These are phyloP conservation scores for Penicillium dipodomyicola DNA, from an alignment of 495 filamentous ascomycete genomes.

Conservation along the genomic window DNA sequence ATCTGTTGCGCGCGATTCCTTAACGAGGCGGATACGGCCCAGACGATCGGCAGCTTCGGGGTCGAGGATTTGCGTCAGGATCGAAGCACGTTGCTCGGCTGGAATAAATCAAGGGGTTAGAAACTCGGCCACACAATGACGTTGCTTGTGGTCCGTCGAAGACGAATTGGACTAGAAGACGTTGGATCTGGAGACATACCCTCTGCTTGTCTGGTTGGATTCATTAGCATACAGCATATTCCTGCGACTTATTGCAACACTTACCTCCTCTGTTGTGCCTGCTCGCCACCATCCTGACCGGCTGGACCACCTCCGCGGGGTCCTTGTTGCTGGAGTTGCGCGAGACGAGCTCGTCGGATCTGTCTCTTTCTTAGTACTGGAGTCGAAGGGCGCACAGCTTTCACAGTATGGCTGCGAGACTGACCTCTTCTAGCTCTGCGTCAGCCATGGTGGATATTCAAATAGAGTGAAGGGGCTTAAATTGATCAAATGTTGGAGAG, in stretches of 20 bases:
- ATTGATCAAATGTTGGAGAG: background rate
- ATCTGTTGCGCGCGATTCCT: constrained; percentile 83
- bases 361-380: constrained; percentile 31
- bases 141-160: background rate
- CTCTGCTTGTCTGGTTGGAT: constrained; percentile 60
- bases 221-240: background rate
- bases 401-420: constrained; percentile 6
- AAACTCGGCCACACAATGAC: background rate
- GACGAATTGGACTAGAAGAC: background rate
- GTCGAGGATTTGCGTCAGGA: constrained; percentile 87
- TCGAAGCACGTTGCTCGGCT: constrained; percentile 60
- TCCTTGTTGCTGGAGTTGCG: constrained; percentile 75
- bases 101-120: constrained; percentile 10
- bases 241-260: constrained; percentile 12
- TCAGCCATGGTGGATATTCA: constrained; percentile 63
- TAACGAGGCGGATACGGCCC: constrained; percentile 91
- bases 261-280: constrained; percentile 65
- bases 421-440: constrained; percentile 77
- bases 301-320: constrained; percentile 41
- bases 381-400: background rate
- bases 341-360: constrained; percentile 86
- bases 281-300: constrained; percentile 43
- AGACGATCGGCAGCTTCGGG: constrained; percentile 92
- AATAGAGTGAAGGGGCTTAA: background rate
- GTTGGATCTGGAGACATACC: constrained; percentile 36